phyloP scores from a whole-genome alignment of 768 basidiomycete species.

The Mycena belliarum region DNA sequence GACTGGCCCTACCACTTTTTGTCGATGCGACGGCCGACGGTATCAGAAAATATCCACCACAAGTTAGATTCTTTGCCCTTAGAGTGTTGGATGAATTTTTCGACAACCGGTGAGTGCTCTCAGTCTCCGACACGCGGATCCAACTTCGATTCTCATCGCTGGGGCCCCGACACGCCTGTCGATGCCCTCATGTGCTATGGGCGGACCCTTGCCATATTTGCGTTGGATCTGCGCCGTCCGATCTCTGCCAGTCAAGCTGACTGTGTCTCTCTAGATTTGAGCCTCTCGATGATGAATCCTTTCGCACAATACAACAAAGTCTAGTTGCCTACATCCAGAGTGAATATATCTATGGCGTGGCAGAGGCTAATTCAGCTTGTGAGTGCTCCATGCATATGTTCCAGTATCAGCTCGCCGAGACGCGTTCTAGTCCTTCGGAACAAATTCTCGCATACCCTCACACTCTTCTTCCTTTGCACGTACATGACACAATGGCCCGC shows the following conservation, averaged over 20 bases:
- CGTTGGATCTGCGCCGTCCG: not conserved
- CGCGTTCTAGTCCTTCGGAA: slow-evolving; percentile 75
- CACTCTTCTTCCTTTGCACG: slow-evolving; percentile 84
- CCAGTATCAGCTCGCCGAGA: slow-evolving; percentile 12
- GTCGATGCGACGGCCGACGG: slow-evolving; percentile 61
- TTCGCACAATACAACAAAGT: slow-evolving; percentile 72
- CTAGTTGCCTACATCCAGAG: slow-evolving; percentile 81
- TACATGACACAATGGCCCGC: slow-evolving; percentile 86
- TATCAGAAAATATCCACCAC: slow-evolving; percentile 64
- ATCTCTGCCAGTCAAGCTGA: not conserved
- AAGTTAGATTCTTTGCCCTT: slow-evolving; percentile 80
- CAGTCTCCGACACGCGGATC: not conserved
- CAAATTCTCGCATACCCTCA: slow-evolving; percentile 91
- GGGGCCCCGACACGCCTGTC: not conserved
- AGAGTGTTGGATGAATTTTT: slow-evolving; percentile 81
- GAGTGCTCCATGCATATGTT: slow-evolving; percentile 37
- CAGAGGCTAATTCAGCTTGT: slow-evolving; percentile 84
- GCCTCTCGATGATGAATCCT: slow-evolving; percentile 67
- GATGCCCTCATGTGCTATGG: slow-evolving; percentile 9
- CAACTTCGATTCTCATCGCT: slow-evolving; percentile 11
- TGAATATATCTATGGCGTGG: slow-evolving; percentile 84
- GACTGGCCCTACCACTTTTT: slow-evolving; percentile 76
- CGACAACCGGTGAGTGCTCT: slow-evolving; percentile 68
- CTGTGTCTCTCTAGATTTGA: slow-evolving; percentile 50
- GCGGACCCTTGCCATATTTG: not conserved